Base-by-base conservation (phyloP, 1,139 yeast genomes). In the Yamadazyma diospyri region DNA sequence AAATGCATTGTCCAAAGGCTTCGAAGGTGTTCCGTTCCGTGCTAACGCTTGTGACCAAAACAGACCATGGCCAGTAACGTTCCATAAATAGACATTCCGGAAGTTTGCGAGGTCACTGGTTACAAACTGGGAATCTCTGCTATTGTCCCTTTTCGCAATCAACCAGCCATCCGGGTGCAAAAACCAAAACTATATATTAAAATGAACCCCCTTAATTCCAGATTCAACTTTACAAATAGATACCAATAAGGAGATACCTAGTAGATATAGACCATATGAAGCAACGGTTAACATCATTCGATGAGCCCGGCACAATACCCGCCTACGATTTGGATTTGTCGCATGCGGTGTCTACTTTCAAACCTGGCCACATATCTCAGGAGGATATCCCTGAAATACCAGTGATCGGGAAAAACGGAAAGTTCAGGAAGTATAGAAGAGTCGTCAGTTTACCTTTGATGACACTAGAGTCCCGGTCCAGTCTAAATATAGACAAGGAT, bases 331-430 rank as follows among this genome's bases (percentile, higher is more conserved):
- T 55, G 23, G 65, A 59, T 37, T 43, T 60, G 30, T 34, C 53
- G 7, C 52, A 54, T 32, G 70, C 66, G 11, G 54, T 59, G 4
- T 50, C 48, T 12, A 43, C 59, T 5, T 61, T 52, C 38, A 46
- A 46, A 24, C 69, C 69, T 1, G 53, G 57, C 2, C 43, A 42
- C 7, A 49, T 45, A 36, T 38, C 51, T 4, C 22, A 48, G 9
- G 47, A 47, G 4, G 71, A 67, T 31, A 48, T 68, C 9, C 71
- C 70, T 2, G 44, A 44, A 1, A 35, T 62, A 10, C 69, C 70
- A 2, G 51, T 59, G 1, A 54, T 55, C 38, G 46, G 46, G 29
- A 43, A 43, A 15, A 43, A 40, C n/a, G 64, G 64, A 2, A 43
- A 38, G 25, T 37, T 59, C 25, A 45, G 44, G 31, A 41, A 52